Evolutionary conservation across 495 filamentous ascomycete genomes (phyloP), one percentile per base, ranked within the genome.

Genomic region (Hypoxylon rickii): DNA sequence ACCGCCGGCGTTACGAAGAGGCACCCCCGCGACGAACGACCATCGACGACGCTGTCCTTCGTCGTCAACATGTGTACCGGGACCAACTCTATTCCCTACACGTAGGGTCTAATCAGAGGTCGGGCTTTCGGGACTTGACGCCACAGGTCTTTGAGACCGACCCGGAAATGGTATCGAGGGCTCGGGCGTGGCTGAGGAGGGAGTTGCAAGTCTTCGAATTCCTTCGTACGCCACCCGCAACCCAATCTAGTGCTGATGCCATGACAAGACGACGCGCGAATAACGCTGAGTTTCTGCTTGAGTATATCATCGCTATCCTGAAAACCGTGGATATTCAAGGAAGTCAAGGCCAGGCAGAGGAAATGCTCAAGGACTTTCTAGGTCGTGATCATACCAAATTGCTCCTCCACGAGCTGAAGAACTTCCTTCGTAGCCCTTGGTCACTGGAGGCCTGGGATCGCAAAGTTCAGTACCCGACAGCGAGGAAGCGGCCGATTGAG

Each of bases 291-390:
- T 98, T 96, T 51, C 67, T 98, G 18, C 83, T 96, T 16, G 90
- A 94, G 59, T 96, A 96, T 63, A 83, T 95, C 48, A 72, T 97
- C 39, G 89, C 89, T 24, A 92, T 98, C 38, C 73, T 98, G 32
- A 95, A 91, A 61, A 90, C 88, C 0, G 86, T 96, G 15, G 93
- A 98, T 67, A 79, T 94, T n/a, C 92, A 92, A 64, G 89, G 85
- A 7, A 88, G 87, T 63, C 81, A 81, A 10, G 91, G 92, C 3
- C 87, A 93, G 53, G 91, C 94, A 0, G 91, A 96, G 67, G 87
- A 91, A 26, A 85, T 97, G 75, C 69, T 97, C n/a, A 73, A 84
- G 12, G 93, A 96, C 31, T 96, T 92, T 56, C 65, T 98, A 0
- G 92, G 91, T 2, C 77, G 88, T 26, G 84, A 86, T 18, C 84